phyloP scores from a whole-genome alignment of 495 filamentous ascomycete species.

The Annulohypoxylon nitens region DNA sequence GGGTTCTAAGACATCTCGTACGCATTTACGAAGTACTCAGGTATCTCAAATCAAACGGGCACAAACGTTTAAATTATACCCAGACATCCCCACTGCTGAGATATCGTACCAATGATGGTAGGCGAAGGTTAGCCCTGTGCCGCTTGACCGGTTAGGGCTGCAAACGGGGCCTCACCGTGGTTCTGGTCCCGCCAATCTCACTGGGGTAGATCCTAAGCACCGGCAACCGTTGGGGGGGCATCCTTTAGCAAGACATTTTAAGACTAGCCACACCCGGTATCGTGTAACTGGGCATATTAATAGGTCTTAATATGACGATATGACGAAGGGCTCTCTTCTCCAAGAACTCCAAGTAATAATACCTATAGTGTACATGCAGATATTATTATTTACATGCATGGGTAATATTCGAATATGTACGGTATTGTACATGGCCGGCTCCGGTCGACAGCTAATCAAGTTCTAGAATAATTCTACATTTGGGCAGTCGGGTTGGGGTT shows the following conservation, averaged over 20 bases:
- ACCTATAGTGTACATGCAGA: background rate
- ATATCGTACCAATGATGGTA: conserved; percentile 35
- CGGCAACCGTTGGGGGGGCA: conserved; percentile 11
- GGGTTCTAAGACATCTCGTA: background rate
- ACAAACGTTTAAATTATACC: conserved; percentile 10
- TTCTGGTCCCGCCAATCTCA: conserved; percentile 36
- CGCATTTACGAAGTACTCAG: background rate
- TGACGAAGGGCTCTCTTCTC: background rate
- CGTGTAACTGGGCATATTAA: conserved; percentile 9
- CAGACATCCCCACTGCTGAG: conserved; percentile 15
- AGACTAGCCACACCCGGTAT: background rate
- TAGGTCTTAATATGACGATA: background rate
- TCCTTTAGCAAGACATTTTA: conserved; percentile 11
- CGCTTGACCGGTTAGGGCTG: conserved; percentile 32
- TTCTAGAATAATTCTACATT: conserved; percentile 35
- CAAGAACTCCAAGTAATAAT: background rate
- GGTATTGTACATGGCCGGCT: background rate
- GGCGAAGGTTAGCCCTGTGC: conserved; percentile 35
- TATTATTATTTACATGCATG: background rate
- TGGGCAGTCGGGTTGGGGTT: background rate
- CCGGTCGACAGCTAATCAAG: background rate
- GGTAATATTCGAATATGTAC: background rate
- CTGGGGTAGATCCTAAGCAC: conserved; percentile 11
- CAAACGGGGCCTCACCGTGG: conserved; percentile 23
- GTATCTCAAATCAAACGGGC: conserved; percentile 1